These are phyloP conservation scores for Ceraceosorus guamensis DNA, from an alignment of 1,284 basidiomycete species.

Conservation along the genomic window DNA sequence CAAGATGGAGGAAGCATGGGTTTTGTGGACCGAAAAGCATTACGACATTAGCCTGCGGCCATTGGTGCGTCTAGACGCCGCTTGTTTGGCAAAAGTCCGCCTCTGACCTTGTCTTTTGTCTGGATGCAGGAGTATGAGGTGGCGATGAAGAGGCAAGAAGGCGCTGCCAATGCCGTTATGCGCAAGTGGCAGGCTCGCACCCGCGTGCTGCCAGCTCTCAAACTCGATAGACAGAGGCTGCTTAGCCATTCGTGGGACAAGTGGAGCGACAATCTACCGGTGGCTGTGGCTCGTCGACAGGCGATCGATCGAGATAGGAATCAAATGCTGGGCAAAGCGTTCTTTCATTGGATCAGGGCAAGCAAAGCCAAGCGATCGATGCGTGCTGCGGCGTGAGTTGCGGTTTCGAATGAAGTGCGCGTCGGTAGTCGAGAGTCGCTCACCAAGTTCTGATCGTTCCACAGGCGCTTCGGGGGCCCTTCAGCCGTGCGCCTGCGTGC, in stretches of 20 bases:
- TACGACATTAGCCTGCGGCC: slow-evolving; percentile 14
- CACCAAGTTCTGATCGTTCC: not conserved
- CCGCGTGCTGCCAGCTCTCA: slow-evolving; percentile 17
- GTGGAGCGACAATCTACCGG: slow-evolving; percentile 17
- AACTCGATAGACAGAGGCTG: slow-evolving; percentile 18
- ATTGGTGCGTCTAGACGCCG: not conserved
- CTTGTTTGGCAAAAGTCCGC: slow-evolving; percentile 3
- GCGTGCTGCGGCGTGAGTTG: slow-evolving; percentile 8
- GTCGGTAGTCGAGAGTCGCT: no score
- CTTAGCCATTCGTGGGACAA: slow-evolving; percentile 8
- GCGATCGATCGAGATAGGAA: not conserved
- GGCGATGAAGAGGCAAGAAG: slow-evolving; percentile 20
- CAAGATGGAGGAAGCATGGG: slow-evolving; percentile 4
- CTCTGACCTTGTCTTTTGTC: slow-evolving; percentile 13
- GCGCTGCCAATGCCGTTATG: slow-evolving; percentile 10
- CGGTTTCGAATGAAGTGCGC: no score
- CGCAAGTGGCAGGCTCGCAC: slow-evolving; percentile 19
- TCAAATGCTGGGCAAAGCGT: slow-evolving; percentile 5
- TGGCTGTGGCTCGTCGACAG: slow-evolving; percentile 8
- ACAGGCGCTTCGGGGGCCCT: slow-evolving; percentile 7
- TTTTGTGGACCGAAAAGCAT: slow-evolving; percentile 15
- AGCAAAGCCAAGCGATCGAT: slow-evolving; percentile 7
- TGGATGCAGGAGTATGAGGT: slow-evolving; percentile 20
- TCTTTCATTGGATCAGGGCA: slow-evolving; percentile 3
- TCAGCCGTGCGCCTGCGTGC: slow-evolving; percentile 3